A percentile compares a stretch with the other conserved stretches of the same genome.
Conservation (phyloP, 441 rosid genomes). For the Syzygium syzygioides region DNA sequence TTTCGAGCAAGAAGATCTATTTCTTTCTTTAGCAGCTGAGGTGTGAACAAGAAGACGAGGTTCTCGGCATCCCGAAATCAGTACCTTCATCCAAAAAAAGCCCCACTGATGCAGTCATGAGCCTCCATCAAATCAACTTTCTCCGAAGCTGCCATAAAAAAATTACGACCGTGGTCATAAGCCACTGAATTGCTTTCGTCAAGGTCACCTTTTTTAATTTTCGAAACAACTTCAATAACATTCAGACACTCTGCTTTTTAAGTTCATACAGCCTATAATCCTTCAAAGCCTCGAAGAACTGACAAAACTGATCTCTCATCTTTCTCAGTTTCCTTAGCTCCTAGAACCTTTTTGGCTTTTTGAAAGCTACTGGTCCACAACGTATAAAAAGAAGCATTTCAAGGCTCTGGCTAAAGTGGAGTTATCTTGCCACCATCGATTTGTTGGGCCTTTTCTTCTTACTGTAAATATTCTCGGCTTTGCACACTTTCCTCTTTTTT, state of each 20-base stretch:
- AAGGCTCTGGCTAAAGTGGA: background rate
- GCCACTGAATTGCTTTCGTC: background rate
- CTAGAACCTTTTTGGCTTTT: background rate
- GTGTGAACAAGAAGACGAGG: background rate
- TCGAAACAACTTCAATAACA: background rate
- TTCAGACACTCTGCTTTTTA: background rate
- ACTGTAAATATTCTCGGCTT: background rate
- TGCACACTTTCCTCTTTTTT: background rate
- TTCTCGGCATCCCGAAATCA: background rate
- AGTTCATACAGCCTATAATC: background rate
- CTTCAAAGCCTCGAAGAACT: slow-evolving; percentile 16
- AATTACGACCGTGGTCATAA: background rate
- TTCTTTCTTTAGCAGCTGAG: background rate
- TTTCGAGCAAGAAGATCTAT: background rate
- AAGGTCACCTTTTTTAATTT: background rate
- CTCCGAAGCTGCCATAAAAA: background rate
- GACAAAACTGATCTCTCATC: slow-evolving; percentile 19
- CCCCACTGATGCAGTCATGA: background rate
- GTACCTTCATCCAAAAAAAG: background rate
- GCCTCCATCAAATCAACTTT: background rate
- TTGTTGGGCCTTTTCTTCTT: background rate
- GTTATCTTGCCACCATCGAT: background rate
- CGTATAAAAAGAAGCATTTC: background rate
- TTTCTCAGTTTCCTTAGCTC: background rate
- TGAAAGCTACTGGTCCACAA: slow-evolving; percentile 10